Evolutionary conservation across 2,329 filamentous ascomycete species (phyloP), one percentile per base, ranked within the genome.

Genomic region (Paecilomyces sp.): DNA sequence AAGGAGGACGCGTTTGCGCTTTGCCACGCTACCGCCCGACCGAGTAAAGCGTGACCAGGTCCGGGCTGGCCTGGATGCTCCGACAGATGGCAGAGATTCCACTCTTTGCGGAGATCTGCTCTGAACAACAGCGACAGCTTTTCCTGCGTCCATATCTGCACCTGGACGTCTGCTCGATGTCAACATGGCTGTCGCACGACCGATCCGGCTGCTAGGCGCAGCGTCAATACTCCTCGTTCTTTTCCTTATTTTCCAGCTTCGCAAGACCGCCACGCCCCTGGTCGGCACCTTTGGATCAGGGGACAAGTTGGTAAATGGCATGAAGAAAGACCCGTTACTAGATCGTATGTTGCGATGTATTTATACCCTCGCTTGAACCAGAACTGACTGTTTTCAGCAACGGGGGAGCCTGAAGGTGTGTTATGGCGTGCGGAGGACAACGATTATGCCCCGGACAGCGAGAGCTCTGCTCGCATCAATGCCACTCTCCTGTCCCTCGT

Each of bases 401-500:
- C 90, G 34, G 87, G 86, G 64, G 93, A 97, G 75, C 93, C 93
- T 24, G 84, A 88, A 63, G 92, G 91, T 57, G 80, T 84, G 13
- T 80, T 97, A 65, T 86, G 84, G 70, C 86, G 91, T 74, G 85
- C 88, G 57, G 82, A 88, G 34, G 87, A 87, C 58, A 81, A 90
- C 66, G 88, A 88, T 69, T 97, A 97, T 75, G 85, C 85, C 57
- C 86, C 90, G 57, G 85, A 91, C 70, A 88, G 88, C 69, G 80
- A 84, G 57, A 85, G 91, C 63, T 90, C 88, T 57, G 87, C 88
- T 65, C 90, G 94, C 71, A 94, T 96, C 75, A 94, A 96, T 74
- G 94, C 94, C 61, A 97, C 94, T 3, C 82, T 99, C 60, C 83
- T 99, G 65, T 89, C 92, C 24, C 84, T 99, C 41, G 94, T 99